Conservation (phyloP, 2,329 filamentous ascomycete genomes). For the Botrytis tulipae region DNA sequence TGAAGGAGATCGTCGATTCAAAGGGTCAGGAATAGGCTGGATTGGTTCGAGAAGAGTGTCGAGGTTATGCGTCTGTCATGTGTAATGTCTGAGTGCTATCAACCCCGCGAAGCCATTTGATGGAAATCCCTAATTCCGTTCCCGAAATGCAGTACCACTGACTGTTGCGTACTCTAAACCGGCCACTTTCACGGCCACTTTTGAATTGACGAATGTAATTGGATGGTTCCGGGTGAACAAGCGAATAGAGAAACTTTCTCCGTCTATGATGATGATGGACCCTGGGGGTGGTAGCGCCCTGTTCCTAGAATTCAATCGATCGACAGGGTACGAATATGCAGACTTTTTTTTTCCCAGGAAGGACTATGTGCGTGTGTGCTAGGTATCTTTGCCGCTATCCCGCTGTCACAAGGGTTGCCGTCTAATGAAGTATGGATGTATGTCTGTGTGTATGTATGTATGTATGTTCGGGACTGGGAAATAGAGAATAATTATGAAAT, state of each 20-base stretch:
- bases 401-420: slow-evolving; percentile 1
- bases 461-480: neutral
- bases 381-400: neutral
- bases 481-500: neutral
- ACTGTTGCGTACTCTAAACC: neutral
- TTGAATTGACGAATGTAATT: neutral
- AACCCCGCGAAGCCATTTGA: slow-evolving; percentile 3
- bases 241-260: neutral
- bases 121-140: neutral
- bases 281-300: neutral
- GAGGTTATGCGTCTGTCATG: neutral
- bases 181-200: neutral
- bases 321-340: slow-evolving; percentile 1
- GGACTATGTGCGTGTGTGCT: neutral
- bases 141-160: slow-evolving; percentile 2
- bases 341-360: neutral
- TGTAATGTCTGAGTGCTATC: neutral
- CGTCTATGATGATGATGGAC: neutral
- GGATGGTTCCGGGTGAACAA: neutral
- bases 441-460: neutral
- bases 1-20: slow-evolving; percentile 3
- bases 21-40: neutral
- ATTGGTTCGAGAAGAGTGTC: neutral
- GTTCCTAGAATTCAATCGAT: neutral
- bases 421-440: neutral